Evolutionary conservation across 371 early-diverging fungal species (phyloP).

Genomic region (Mucor plumbeus): DNA sequence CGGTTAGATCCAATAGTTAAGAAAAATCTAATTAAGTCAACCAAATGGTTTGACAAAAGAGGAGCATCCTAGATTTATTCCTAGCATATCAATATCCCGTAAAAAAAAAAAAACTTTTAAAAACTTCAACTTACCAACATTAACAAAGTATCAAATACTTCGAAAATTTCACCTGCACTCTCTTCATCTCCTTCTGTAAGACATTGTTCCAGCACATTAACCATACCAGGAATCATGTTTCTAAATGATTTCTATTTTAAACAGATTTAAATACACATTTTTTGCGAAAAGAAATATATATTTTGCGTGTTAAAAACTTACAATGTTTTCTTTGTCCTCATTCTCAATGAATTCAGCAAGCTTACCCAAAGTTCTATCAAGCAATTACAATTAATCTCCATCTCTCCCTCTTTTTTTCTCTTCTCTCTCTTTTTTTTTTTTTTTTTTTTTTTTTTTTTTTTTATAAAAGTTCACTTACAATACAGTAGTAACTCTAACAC

Average conservation of each 20-base stretch:
- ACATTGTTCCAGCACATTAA: slow-evolving; percentile 78
- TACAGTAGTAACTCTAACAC: slow-evolving; percentile 79
- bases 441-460: too few relatives aligned
- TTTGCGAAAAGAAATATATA: too few relatives aligned
- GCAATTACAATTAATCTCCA: not conserved
- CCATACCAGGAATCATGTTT: slow-evolving; percentile 82
- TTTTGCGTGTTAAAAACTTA: slow-evolving; percentile 26
- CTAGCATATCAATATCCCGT: not conserved
- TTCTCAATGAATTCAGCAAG: slow-evolving; percentile 84
- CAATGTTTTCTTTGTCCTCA: slow-evolving; percentile 70
- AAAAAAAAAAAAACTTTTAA: too few relatives aligned
- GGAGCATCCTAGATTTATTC: slow-evolving; percentile 67
- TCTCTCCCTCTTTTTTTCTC: not conserved
- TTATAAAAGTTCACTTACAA: slow-evolving; percentile 46
- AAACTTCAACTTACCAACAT: slow-evolving; percentile 50
- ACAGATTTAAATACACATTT: not conserved
- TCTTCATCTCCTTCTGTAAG: slow-evolving; percentile 75
- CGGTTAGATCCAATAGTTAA: slow-evolving; percentile 71
- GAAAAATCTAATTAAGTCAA: slow-evolving; percentile 81
- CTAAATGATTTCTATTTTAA: slow-evolving; percentile 61
- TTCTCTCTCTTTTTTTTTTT: too few relatives aligned
- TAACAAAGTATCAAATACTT: slow-evolving; percentile 82
- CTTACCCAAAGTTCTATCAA: slow-evolving; percentile 74
- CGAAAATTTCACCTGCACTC: slow-evolving; percentile 77
- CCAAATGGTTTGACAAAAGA: slow-evolving; percentile 76